phyloP scores from a whole-genome alignment of 2,329 filamentous ascomycete species.

The Corniculantispora saksenae region DNA sequence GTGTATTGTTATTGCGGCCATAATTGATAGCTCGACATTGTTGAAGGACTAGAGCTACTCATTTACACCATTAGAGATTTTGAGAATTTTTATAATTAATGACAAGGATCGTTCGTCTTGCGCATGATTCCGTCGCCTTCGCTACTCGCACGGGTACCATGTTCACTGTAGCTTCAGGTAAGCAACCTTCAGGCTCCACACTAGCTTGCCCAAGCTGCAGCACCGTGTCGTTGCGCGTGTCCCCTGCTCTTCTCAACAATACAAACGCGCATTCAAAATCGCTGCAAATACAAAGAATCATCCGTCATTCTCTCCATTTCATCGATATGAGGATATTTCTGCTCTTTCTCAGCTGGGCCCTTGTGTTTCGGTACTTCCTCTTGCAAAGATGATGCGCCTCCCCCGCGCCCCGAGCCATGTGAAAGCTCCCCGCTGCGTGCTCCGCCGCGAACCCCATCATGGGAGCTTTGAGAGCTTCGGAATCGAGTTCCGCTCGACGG shows the following conservation, averaged over 20 bases:
- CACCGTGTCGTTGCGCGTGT: neutral
- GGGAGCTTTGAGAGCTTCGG: no score
- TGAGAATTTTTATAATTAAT: neutral
- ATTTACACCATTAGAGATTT: neutral
- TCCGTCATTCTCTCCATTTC: neutral
- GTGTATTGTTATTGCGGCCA: neutral
- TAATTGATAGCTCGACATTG: neutral
- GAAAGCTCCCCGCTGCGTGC: neutral
- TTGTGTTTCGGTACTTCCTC: constrained; percentile 11
- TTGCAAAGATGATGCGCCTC: neutral
- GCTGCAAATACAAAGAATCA: neutral
- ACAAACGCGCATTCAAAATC: neutral
- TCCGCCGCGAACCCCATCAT: neutral
- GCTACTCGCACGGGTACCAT: neutral
- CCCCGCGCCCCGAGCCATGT: neutral
- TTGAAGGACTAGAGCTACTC: neutral
- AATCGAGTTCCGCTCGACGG: no score
- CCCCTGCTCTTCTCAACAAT: neutral
- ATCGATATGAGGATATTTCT: neutral
- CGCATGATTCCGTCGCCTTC: neutral
- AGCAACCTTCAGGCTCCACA: neutral
- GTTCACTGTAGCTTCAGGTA: neutral
- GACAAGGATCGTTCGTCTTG: neutral
- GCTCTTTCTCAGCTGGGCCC: neutral
- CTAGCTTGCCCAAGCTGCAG: neutral